Percentiles rank a stretch among this genome's conserved stretches.
Conservation (phyloP, 306 rosid genomes). For the Vigna nakashimae region DNA sequence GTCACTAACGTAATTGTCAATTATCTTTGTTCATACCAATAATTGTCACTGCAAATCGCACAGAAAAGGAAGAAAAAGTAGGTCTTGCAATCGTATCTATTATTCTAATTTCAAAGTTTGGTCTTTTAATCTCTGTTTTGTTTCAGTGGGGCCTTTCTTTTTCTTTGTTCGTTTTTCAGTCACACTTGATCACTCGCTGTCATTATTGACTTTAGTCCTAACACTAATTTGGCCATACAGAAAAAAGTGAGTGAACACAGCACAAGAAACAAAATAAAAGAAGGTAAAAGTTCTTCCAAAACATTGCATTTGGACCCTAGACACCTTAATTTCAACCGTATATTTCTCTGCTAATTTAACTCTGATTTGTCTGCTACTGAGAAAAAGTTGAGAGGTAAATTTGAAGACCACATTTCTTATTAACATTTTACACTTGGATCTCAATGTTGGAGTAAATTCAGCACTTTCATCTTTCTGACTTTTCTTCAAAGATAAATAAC, state of each 20-base stretch:
- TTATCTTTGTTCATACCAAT: slow-evolving; percentile 13
- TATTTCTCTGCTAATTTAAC: slow-evolving; percentile 3
- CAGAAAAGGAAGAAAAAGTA: not conserved
- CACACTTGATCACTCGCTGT: slow-evolving; percentile 30
- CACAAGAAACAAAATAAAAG: slow-evolving; percentile 28
- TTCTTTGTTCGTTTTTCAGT: not conserved
- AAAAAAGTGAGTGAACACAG: slow-evolving; percentile 37
- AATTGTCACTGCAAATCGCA: slow-evolving; percentile 14
- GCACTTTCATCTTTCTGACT: not conserved
- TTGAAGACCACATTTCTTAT: not conserved
- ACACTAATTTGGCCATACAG: not conserved
- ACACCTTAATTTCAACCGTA: slow-evolving; percentile 24
- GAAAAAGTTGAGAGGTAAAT: slow-evolving; percentile 7
- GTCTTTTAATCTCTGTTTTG: not conserved
- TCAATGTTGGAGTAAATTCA: not conserved
- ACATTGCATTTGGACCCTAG: slow-evolving; percentile 38
- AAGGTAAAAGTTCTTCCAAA: not conserved
- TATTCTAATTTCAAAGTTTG: slow-evolving; percentile 16
- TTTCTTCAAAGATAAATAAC: too few species aligned
- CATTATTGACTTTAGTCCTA: slow-evolving; percentile 40
- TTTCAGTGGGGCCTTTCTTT: slow-evolving; percentile 21
- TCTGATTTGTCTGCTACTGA: not conserved
- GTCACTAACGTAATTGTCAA: slow-evolving; percentile 32
- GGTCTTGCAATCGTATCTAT: not conserved
- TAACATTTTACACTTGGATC: not conserved